A percentile compares a stretch with the other conserved stretches of the same genome.
Conservation (phyloP, 139 green algal genomes). For the Tetradesmus obliquus region DNA sequence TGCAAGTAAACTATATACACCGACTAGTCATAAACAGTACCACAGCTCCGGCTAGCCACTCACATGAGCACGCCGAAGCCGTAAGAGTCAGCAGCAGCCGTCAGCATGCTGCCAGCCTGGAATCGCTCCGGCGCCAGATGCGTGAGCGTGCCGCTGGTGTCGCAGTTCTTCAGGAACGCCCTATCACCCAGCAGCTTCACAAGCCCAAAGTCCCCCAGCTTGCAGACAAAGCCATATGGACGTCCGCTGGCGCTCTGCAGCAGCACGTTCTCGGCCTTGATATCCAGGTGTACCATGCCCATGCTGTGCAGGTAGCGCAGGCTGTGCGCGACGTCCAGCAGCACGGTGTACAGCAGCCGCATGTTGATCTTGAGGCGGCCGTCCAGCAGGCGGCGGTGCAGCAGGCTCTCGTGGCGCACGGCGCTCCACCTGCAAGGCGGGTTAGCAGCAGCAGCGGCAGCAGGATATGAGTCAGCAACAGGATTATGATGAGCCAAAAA, state of each 20-base stretch:
- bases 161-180: neutral
- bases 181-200: neutral
- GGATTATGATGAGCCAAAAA: no score
- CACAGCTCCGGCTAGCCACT: neutral
- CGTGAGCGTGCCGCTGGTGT: slow-evolving; percentile 19
- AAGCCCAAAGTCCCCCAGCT: slow-evolving; percentile 41
- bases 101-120: neutral
- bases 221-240: neutral
- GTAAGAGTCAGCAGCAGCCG: slow-evolving; percentile 25
- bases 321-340: slow-evolving; percentile 46
- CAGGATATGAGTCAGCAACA: neutral
- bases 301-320: slow-evolving; percentile 52
- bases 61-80: slow-evolving; percentile 37
- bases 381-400: slow-evolving; percentile 5
- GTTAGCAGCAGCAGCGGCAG: neutral
- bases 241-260: neutral
- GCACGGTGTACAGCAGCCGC: slow-evolving; percentile 5
- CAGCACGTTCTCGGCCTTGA: slow-evolving; percentile 42
- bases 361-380: slow-evolving; percentile 22
- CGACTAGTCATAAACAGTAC: no score
- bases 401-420: neutral
- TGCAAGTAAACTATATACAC: no score
- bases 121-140: slow-evolving; percentile 36
- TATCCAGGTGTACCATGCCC: slow-evolving; percentile 45
- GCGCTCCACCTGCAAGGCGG: neutral